phyloP scores from a whole-genome alignment of 352 stramenopile species.

The Phytophthora sansomeana region DNA sequence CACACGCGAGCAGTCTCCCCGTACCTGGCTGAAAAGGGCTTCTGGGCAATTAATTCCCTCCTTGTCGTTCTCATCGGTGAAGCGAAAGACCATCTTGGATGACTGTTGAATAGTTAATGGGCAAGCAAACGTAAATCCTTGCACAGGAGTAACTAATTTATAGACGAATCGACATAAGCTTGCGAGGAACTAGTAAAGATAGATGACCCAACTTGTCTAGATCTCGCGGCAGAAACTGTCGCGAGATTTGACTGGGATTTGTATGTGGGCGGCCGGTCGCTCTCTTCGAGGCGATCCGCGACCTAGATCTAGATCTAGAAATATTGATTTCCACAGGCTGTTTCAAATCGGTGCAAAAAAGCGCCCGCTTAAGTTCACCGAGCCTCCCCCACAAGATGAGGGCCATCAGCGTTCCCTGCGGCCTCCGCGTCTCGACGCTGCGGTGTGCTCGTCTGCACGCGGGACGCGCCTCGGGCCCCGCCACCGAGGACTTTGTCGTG shows the following conservation, averaged over 20 bases:
- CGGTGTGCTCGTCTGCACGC: constrained; percentile 49
- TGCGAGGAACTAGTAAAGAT: neutral
- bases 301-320: no score
- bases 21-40: constrained; percentile 12
- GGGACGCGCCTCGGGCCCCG: constrained; percentile 50
- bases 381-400: no score
- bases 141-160: neutral
- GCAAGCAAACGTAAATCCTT: neutral
- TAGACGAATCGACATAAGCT: neutral
- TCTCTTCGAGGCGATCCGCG: no score
- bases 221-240: no score
- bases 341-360: no score
- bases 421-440: constrained; percentile 14
- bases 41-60: constrained; percentile 15
- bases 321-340: no score
- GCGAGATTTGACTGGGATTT: no score
- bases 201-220: neutral
- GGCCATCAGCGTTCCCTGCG: neutral
- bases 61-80: constrained; percentile 20
- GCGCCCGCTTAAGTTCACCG: no score
- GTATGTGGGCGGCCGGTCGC: no score
- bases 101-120: neutral
- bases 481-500: constrained; percentile 54
- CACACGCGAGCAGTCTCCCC: constrained; percentile 1
- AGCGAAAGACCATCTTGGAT: neutral